Conservation (phyloP, 768 basidiomycete genomes). For the Kwoniella pini region DNA sequence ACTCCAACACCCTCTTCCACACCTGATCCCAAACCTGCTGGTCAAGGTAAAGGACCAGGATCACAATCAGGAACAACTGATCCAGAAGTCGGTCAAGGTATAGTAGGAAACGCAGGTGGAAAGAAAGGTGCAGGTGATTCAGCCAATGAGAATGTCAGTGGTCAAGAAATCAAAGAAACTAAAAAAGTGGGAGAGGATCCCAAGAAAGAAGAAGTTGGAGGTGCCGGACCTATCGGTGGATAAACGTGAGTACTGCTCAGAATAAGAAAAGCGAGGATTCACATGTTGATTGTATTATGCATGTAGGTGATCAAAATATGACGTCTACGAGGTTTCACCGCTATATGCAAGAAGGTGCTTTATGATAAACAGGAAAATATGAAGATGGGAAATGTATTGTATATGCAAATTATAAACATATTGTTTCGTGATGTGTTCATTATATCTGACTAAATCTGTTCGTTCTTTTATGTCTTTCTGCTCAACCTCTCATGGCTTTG, state of each 20-base stretch:
- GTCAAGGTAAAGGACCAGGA: slow-evolving; percentile 31
- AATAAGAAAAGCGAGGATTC: neutral
- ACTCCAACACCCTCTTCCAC: slow-evolving; percentile 34
- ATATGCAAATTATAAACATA: slow-evolving; percentile 15
- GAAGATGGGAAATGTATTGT: slow-evolving; percentile 3
- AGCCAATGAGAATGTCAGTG: slow-evolving; percentile 12
- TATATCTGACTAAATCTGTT: neutral
- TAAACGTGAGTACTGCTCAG: slow-evolving; percentile 27
- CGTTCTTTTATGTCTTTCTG: neutral
- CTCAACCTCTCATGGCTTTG: slow-evolving; percentile 45
- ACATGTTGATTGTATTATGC: slow-evolving; percentile 19
- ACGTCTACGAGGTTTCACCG: no score
- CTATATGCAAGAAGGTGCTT: no score
- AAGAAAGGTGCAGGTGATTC: slow-evolving; percentile 22
- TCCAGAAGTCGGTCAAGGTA: slow-evolving; percentile 24
- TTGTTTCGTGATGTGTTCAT: neutral
- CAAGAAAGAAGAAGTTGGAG: slow-evolving; percentile 42
- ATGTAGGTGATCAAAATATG: no score
- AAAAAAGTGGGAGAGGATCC: slow-evolving; percentile 49
- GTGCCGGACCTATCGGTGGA: slow-evolving; percentile 45
- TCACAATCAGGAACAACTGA: slow-evolving; percentile 30
- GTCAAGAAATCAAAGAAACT: slow-evolving; percentile 43
- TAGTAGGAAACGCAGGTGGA: slow-evolving; percentile 23
- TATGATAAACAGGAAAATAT: neutral
- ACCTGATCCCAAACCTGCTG: slow-evolving; percentile 30